Percentiles rank a stretch among this genome's conserved stretches.
Evolutionary conservation across 257 asterid genomes (phyloP).

Genomic region (Solanum corneliomulleri): DNA sequence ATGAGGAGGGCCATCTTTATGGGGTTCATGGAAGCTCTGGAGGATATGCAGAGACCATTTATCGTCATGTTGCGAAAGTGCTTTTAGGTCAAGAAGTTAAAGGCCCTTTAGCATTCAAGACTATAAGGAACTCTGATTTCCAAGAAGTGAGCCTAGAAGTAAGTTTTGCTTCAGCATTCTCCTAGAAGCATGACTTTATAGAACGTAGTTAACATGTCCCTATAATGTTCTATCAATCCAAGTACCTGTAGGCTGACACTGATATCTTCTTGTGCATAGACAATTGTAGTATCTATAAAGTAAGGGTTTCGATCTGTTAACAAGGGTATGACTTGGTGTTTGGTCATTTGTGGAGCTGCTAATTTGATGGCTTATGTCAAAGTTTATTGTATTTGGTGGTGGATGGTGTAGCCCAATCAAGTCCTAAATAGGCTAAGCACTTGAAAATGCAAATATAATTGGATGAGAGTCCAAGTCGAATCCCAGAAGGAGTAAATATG

Average conservation of each 20-base stretch:
- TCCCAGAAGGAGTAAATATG: not conserved
- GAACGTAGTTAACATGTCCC: not conserved
- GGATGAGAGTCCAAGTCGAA: not conserved
- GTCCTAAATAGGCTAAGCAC: not conserved
- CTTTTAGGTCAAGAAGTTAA: conserved; percentile 52
- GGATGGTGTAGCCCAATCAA: not conserved
- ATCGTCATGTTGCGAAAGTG: conserved; percentile 63
- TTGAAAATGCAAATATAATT: not conserved
- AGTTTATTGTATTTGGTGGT: not conserved
- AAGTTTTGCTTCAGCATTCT: conserved; percentile 17
- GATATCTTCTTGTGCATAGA: not conserved
- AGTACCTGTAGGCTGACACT: not conserved
- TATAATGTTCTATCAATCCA: not conserved
- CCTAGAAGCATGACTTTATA: not conserved
- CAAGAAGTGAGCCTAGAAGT: conserved; percentile 83
- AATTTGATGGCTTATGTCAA: not conserved
- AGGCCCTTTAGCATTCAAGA: conserved; percentile 71
- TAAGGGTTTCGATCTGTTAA: not conserved
- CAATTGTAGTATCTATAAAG: not conserved
- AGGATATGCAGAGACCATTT: conserved; percentile 86
- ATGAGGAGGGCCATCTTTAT: conserved; percentile 54
- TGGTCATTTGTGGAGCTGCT: not conserved
- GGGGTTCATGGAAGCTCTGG: conserved; percentile 92
- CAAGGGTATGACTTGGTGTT: not conserved
- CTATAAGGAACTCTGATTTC: conserved; percentile 74